Evolutionary conservation across 495 filamentous ascomycete species (phyloP).

Genomic region (Terfezia boudieri): DNA sequence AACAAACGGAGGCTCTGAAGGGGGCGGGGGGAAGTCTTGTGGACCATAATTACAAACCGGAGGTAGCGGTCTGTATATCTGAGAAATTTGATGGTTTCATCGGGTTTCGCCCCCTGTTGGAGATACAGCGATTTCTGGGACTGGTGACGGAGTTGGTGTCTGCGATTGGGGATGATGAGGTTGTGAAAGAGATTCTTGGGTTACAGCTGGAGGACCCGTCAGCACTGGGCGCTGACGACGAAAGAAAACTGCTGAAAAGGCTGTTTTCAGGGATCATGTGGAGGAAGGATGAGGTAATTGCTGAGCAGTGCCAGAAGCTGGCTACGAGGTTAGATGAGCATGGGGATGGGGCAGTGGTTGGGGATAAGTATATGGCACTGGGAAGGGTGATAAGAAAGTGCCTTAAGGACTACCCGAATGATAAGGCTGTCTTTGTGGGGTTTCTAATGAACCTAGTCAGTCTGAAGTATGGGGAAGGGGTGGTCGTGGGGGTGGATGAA

Average conservation of each 20-base stretch:
- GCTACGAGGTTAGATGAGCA: constrained; percentile 28
- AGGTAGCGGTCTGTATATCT: constrained; percentile 56
- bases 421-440: constrained; percentile 41
- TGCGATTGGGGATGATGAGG: constrained; percentile 26
- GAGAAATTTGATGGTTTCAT: constrained; percentile 53
- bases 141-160: constrained; percentile 24
- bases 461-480: constrained; percentile 39
- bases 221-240: constrained; percentile 24
- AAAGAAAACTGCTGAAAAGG: constrained; percentile 35
- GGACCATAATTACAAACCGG: constrained; percentile 62
- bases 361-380: constrained; percentile 38
- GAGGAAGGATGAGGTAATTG: constrained; percentile 29
- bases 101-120: constrained; percentile 43
- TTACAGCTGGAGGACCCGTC: constrained; percentile 24
- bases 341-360: constrained; percentile 25
- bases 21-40: constrained; percentile 31
- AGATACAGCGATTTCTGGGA: constrained; percentile 38
- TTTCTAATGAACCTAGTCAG: constrained; percentile 54
- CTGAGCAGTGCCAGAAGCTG: constrained; percentile 18
- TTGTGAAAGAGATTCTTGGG: constrained; percentile 32
- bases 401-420: constrained; percentile 28
- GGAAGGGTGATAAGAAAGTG: constrained; percentile 38
- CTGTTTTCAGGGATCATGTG: constrained; percentile 35
- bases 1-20: constrained; percentile 20
- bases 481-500: constrained; percentile 56